Evolutionary conservation across 2,329 filamentous ascomycete genomes (phyloP), one percentile per base, ranked within the genome.

Genomic region (Trichoderma koningiopsis): DNA sequence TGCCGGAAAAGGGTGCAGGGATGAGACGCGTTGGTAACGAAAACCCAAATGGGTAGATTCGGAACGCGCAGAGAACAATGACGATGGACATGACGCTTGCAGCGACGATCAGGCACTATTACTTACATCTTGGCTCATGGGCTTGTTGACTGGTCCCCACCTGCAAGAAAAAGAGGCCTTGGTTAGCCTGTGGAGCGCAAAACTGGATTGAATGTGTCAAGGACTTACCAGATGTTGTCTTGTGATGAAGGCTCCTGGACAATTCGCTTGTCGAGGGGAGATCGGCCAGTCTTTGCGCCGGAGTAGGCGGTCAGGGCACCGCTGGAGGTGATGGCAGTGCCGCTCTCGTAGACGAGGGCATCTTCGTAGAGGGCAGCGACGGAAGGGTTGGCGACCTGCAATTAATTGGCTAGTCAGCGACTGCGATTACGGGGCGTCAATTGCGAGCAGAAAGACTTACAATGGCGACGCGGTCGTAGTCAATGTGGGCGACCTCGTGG

Each of bases 121-220:
- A 67, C 68, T 89, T 91, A 98, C 96, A 82, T 98, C 94, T 76
- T 94, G 89, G 75, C 89, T 91, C 96, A 99, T 99, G 79, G 95
- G 92, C 89, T 98, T 98, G 88, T 99, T 99, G 75, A 99, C 96
- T 68, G 96, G 95, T 78, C 96, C 96, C 96, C 96, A 98, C 83
- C 84, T 86, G 70, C 31, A 56, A 14, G 35, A 29, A 56, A 35
- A 37, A 31, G 33, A 31, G 33, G 49, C 31, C 35, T 35, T 64
- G 66, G 53, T 65, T 53, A 69, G 68, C 53, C 53, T 35, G 55
- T 40, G n/a, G 33, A 61, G 8, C 14, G n/a, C 11, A 24, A n/a
- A 31, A 27, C 47, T 53, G 67, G 61, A 70, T 71, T 64, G 62
- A 29, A n/a, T 27, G 58, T 22, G 10, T 27, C 43, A n/a, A 53